Percentiles rank a stretch among this genome's conserved stretches.
Conservation (phyloP, 2,329 filamentous ascomycete species). For the Thielaviopsis euricoi region DNA sequence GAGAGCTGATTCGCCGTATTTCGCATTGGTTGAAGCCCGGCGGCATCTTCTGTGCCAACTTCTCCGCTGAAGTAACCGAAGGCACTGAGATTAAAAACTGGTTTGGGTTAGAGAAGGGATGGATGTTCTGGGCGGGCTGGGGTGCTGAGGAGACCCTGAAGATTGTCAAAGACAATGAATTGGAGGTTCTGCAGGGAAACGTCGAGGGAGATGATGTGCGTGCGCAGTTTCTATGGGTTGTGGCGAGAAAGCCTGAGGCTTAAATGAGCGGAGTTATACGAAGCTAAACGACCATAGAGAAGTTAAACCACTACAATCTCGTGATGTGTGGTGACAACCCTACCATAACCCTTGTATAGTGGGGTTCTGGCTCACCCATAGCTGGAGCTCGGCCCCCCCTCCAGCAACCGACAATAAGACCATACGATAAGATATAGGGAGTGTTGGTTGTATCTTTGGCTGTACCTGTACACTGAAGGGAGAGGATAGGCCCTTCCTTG, state of each 20-base stretch:
- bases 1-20: constrained; percentile 26
- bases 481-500: too few relatives aligned
- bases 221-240: constrained; percentile 24
- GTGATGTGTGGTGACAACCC: neutral
- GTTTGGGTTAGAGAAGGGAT: constrained; percentile 23
- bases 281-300: too few relatives aligned
- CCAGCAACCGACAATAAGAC: neutral
- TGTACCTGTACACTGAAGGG: too few relatives aligned
- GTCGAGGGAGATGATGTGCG: constrained; percentile 19
- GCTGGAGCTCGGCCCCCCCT: neutral
- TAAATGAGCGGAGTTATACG: too few relatives aligned
- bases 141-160: constrained; percentile 20
- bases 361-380: neutral
- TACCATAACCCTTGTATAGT: neutral
- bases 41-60: constrained; percentile 32
- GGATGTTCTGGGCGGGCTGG: constrained; percentile 29
- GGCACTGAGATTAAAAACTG: constrained; percentile 20
- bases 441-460: too few relatives aligned
- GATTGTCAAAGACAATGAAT: constrained; percentile 17
- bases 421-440: neutral
- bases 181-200: constrained; percentile 20
- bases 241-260: constrained; percentile 18
- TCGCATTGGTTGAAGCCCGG: constrained; percentile 32
- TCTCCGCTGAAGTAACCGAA: constrained; percentile 19
- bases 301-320: neutral